Conservation (phyloP, 345 rosid genomes). For the Trapa bicornis region DNA sequence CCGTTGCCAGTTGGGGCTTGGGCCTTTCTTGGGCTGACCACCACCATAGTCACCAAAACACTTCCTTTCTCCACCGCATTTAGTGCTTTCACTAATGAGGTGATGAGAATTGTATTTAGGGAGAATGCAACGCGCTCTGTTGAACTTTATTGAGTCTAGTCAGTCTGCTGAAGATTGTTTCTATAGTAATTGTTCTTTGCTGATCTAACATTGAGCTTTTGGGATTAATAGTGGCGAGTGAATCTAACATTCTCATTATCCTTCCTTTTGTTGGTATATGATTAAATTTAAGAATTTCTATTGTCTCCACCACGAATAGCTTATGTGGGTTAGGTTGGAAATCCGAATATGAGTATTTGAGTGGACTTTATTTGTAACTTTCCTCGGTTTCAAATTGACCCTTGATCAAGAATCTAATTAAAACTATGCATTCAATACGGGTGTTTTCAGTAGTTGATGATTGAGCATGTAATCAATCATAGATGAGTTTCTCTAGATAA, state of each 20-base stretch:
- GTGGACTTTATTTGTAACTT: too few species aligned
- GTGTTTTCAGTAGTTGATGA: background rate
- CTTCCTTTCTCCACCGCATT: constrained; percentile 68
- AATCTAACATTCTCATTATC: background rate
- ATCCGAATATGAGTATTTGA: too few species aligned
- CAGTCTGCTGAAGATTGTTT: background rate
- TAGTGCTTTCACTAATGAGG: constrained; percentile 80
- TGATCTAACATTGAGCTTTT: background rate
- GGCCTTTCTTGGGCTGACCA: constrained; percentile 82
- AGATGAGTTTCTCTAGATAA: background rate
- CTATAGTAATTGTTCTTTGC: background rate
- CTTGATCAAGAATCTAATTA: background rate
- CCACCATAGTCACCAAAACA: constrained; percentile 59
- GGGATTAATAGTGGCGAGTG: background rate
- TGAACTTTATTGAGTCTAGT: background rate
- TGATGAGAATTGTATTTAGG: background rate
- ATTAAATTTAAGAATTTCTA: background rate
- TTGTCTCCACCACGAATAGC: background rate
- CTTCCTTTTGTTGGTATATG: background rate
- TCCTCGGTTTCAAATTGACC: background rate
- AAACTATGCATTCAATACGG: background rate
- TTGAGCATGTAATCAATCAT: background rate
- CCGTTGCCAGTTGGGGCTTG: constrained; percentile 94
- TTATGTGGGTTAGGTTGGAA: too few species aligned
- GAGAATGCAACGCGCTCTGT: background rate